Base-by-base conservation (phyloP, 305 asterid species). In the Solanum hybrid region DNA sequence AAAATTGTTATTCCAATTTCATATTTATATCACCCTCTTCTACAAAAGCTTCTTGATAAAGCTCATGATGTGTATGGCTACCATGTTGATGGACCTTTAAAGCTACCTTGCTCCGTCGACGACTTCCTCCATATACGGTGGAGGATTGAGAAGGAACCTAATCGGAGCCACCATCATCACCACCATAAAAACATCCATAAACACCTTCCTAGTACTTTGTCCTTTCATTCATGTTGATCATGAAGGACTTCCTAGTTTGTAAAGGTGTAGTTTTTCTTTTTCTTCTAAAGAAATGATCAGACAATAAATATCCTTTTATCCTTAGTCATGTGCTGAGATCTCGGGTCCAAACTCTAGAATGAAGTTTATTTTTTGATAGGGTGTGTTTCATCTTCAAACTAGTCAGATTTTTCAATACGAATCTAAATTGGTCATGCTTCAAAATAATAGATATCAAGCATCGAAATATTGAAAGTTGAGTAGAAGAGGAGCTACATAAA, bases 11-110 rank as follows among this genome's bases (percentile, higher is more conserved):
- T 91, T 11, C 93, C 92, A 3, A 93, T 93, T 10, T 91, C 93
- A 1, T 90, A 90, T 35, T 73, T 90, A 14, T 79, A 91, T 77
- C 86, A 92, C 32, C 92, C 89, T 7, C 89, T 88, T 1, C 85
- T 93, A 27, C 87, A 89, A 76, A 71, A 5, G 2, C 91, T 93
- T 87, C 90, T 93, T 7, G 84, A 90, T 37, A 91, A 86, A 85
- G 93, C 95, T 78, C 76, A 90, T 3, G 95, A 93, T 24, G 86
- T 91, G 2, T 93, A 92, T 79, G 95, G 91, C 24, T 92, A 92
- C 64, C 88, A 87, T 17, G 66, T 77, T 3, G 31, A 64, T 5
- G 93, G 94, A 29, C 94, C 92, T 8, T 35, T 93, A 10, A 88
- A 51, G 77, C 46, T 93, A 16, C 93, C 95, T 0, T 92, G 94